These are phyloP conservation scores for Solanum sparsipilum DNA, from an alignment of 257 asterid genomes.

Conservation along the genomic window DNA sequence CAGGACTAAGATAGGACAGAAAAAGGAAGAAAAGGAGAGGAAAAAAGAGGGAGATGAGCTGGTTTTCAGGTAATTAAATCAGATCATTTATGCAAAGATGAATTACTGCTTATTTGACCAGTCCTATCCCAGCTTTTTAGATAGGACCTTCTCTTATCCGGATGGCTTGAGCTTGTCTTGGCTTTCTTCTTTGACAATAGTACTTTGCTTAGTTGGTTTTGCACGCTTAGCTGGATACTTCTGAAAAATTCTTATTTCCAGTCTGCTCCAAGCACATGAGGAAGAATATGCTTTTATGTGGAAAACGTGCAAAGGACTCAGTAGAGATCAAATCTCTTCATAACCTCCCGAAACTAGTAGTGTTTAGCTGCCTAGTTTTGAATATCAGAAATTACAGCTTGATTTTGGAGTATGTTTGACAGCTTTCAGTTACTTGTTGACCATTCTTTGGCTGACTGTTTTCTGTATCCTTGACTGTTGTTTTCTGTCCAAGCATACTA, in stretches of 20 bases:
- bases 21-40: not conserved
- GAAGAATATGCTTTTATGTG: not conserved
- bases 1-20: not conserved
- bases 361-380: not conserved
- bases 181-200: not conserved
- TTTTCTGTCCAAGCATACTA: not conserved
- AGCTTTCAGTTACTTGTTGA: not conserved
- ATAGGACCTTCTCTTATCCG: not conserved
- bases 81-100: not conserved
- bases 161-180: not conserved
- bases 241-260: not conserved
- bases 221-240: not conserved
- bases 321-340: not conserved
- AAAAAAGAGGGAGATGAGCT: not conserved
- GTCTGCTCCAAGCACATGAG: not conserved
- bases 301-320: not conserved
- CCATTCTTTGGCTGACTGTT: not conserved
- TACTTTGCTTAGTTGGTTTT: not conserved
- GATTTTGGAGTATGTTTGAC: not conserved
- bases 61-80: not conserved
- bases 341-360: not conserved
- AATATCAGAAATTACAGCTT: not conserved
- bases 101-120: not conserved
- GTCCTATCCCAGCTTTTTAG: not conserved
- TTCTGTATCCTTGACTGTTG: not conserved